Evolutionary conservation across 1,139 yeast species (phyloP), one percentile per base, ranked within the genome.

Genomic region (Sugiyamaella japonica): DNA sequence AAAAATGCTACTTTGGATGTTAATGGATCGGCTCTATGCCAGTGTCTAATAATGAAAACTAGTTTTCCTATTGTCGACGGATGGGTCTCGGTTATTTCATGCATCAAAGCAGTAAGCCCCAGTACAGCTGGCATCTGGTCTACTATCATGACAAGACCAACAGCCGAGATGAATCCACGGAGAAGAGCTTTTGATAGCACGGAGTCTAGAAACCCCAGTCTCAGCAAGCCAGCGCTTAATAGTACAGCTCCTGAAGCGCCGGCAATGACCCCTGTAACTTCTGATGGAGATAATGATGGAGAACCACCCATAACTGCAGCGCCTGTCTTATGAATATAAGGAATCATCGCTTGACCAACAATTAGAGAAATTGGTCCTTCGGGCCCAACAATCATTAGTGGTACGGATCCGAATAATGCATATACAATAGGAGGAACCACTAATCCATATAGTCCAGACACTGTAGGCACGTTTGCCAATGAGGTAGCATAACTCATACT

Each of bases 301-400:
- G 48, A 39, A 39, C 36, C 6, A 5, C 36, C 16, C 7, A 44
- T 37, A 10, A 45, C 46, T 3, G 25, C 47, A 34, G 20, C 31
- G 13, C 40, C 40, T 9, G 7, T n/a, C 41, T 48, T 50, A 36
- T 59, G 66, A 20, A 64, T 50, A 49, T 69, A 72, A 1, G 74
- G 75, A 59, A 87, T 89, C n/a, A 90, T 85, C 0, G 95, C 90
- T 67, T 89, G 96, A 2, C 98, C 98, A 2, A 93, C 89, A 42
- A 93, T 86, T 67, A 93, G 76, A 1, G 96, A 87, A 29, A 91
- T 86, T 1, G 98, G 96, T 7, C 93, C 95, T 67, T 93, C 99
- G 0, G 99, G 99, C 0, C 98, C 98, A 7, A 91, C 96, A 53
- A 91, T 86, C 96, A 93, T 88, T 66, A 87, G 95, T 0, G 98